Evolutionary conservation across 305 asterid genomes (phyloP), one percentile per base, ranked within the genome.

Genomic region (Fraxinus paxiana): DNA sequence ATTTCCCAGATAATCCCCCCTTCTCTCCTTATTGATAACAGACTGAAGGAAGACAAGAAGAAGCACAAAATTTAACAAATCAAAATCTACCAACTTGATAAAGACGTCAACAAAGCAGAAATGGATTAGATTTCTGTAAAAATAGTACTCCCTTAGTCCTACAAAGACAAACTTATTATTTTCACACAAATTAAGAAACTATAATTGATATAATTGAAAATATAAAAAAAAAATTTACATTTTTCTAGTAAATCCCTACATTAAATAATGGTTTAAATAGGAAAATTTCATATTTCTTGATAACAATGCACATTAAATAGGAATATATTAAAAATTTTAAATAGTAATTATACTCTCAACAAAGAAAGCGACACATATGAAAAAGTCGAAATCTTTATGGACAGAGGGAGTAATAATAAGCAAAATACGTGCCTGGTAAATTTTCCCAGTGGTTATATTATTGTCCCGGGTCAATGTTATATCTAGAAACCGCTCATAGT

Each of bases 361-460:
- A 38, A 38, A 38, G 15, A 38, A 38, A 8, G 48, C 13, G 48
- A 38, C 48, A 38, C 4, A 10, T 2, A 10, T 2, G 46, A 37
- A 37, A 37, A 37, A 8, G 46, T 8, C 8, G 46, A 2, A 8
- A 37, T 8, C 48, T 38, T 9, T 38, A 0, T 38, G 13, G 48
- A 10, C 48, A 9, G 4, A 38, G 48, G 4, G 15, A 41, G 48
- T 38, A 38, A 10, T 22, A 38, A 63, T 10, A 65, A 26, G 35
- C 7, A 0, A 65, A 26, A 17, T 5, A 81, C 88, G 59, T 85
- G 83, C 98, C 95, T 95, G 97, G 88, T 88, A 95, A 84, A 95
- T 89, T 85, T 95, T 95, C 26, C 98, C 98, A 0, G 97, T 95
- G 8, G 98, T 93, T 85, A 95, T 91, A 83, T 95, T 93, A 83